Percentiles rank a stretch among this genome's conserved stretches.
Evolutionary conservation across 176 grass and related monocot genomes (phyloP).

Genomic region (Aegilops sharonensis): DNA sequence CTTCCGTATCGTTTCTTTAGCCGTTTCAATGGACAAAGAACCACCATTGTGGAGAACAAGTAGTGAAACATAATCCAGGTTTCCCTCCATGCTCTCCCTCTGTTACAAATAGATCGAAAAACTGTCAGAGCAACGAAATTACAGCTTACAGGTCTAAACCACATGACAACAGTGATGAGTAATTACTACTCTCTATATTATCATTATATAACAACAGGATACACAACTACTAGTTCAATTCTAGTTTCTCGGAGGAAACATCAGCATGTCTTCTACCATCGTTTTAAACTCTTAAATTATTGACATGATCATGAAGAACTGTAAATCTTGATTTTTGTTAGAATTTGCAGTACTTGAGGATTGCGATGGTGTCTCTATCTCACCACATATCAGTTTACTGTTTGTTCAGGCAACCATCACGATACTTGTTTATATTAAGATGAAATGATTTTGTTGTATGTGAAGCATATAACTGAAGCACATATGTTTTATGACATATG

Average conservation of each 20-base stretch:
- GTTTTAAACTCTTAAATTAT: not conserved
- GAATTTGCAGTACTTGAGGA: too few species aligned
- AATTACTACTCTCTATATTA: not conserved
- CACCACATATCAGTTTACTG: not conserved
- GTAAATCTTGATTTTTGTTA: not conserved
- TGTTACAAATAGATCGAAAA: not conserved
- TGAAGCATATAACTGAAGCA: not conserved
- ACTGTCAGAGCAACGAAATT: not conserved
- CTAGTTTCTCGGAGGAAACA: not conserved
- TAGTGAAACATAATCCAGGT: conserved; percentile 54
- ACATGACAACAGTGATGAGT: not conserved
- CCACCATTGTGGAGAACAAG: conserved; percentile 28
- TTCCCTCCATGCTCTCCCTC: conserved; percentile 61
- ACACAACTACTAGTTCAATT: not conserved
- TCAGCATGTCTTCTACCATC: not conserved
- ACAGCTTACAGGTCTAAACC: not conserved
- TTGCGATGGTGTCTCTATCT: not conserved
- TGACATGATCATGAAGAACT: not conserved
- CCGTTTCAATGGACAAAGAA: conserved; percentile 45
- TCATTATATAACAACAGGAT: not conserved
- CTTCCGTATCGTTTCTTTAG: conserved; percentile 10
- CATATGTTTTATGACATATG: not conserved
- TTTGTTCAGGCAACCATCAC: too few species aligned
- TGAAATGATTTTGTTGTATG: not conserved
- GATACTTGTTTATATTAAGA: not conserved